Base-by-base conservation (phyloP, 1,139 yeast genomes). In the Lodderomyces oxycetoniae region DNA sequence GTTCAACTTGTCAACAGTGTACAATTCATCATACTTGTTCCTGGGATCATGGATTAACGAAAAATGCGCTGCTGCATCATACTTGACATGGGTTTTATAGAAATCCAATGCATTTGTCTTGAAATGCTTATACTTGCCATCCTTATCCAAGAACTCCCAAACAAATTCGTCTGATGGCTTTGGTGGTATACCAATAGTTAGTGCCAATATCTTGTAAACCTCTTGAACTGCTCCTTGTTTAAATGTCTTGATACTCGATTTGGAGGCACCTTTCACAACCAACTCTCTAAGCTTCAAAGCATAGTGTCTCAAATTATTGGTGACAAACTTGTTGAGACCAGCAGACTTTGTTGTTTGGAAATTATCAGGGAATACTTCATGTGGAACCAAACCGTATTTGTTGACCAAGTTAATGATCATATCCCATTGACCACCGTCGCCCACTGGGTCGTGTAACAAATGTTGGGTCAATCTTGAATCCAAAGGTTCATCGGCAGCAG, bases 371-470 rank as follows among this genome's bases (percentile, higher is more conserved):
- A 71, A 85, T 15, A 76, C 58, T 44, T 73, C 76, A 49, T 79
- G 67, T 30, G 95, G 95, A 32, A 85, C 81, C 35, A 82, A 52
- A 27, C 95, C 95, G 47, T 85, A 85, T 57, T 85, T 85, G 44
- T 75, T 74, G 35, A 85, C 73, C 42, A 85, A 57, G 55, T 83
- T 83, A 28, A 79, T 67, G 55, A 83, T 74, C 91, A 85, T 81
- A 47, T 81, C 82, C 72, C 83, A 85, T 57, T 85, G 95, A 32
- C 95, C 95, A 45, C 95, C 95, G 50, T 85, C 95, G 37, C 72
- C 58, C 32, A 79, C 75, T 9, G 95, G 93, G 36, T 72, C 77
- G 5, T 61, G 46, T 40, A 84, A 62, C 39, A 85, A 59, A 47
- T 70, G 76, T 54, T 77, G 81, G 33, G 83, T 73, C 37, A 83